These are phyloP conservation scores for Emericellopsis cladophorae DNA, from an alignment of 2,329 filamentous ascomycete genomes.

Conservation along the genomic window DNA sequence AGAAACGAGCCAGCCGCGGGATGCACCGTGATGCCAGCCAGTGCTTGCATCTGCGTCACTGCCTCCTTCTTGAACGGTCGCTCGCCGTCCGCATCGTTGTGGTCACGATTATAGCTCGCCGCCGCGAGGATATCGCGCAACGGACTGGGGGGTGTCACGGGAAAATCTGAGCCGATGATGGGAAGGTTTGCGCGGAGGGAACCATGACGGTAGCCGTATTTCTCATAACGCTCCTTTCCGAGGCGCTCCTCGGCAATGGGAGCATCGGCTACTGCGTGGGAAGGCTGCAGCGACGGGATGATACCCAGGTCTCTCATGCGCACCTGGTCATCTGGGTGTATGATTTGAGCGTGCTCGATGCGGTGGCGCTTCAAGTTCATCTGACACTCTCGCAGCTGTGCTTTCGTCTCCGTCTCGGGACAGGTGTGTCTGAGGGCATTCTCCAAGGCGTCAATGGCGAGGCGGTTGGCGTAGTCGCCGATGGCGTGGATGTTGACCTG, in stretches of 20 bases:
- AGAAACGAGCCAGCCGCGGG: slow-evolving; percentile 47
- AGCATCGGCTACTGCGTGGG: slow-evolving; percentile 62
- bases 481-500: slow-evolving; percentile 66
- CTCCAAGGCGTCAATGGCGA: slow-evolving; percentile 50
- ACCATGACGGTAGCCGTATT: slow-evolving; percentile 54
- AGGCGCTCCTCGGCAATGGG: slow-evolving; percentile 50
- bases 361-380: slow-evolving; percentile 25
- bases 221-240: slow-evolving; percentile 36
- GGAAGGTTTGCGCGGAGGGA: slow-evolving; percentile 41
- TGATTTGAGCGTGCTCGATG: slow-evolving; percentile 61
- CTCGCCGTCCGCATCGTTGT: background rate
- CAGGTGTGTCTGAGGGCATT: slow-evolving; percentile 42
- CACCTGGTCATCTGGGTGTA: slow-evolving; percentile 50
- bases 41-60: background rate
- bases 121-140: slow-evolving; percentile 19
- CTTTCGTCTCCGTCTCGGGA: slow-evolving; percentile 18
- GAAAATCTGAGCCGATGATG: slow-evolving; percentile 57
- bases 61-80: too few relatives aligned
- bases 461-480: slow-evolving; percentile 54
- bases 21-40: slow-evolving; percentile 48
- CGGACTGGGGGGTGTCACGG: slow-evolving; percentile 55
- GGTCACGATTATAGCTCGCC: slow-evolving; percentile 4
- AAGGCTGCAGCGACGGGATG: slow-evolving; percentile 58
- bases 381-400: slow-evolving; percentile 35
- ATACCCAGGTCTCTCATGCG: slow-evolving; percentile 47